These are phyloP conservation scores for Leucocoprinus sp. DNA, from an alignment of 768 basidiomycete species.

Conservation along the genomic window DNA sequence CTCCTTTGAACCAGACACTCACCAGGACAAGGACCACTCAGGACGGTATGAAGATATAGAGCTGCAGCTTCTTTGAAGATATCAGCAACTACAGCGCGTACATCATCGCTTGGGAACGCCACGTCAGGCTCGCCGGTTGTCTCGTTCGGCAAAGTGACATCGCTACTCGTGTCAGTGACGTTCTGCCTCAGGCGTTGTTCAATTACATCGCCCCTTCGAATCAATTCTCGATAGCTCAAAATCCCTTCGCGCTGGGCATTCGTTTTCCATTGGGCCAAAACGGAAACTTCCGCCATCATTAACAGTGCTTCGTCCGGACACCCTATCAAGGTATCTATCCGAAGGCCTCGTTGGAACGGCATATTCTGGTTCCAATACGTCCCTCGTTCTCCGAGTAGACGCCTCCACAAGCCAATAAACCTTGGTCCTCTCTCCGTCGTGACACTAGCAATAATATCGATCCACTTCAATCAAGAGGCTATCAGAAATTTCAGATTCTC, in stretches of 20 bases:
- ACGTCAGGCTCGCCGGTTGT: slow-evolving; percentile 23
- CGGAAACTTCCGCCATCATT: slow-evolving; percentile 67
- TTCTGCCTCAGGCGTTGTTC: slow-evolving; percentile 54
- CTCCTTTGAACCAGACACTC: slow-evolving; percentile 16
- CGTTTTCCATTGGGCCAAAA: slow-evolving; percentile 68
- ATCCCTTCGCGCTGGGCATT: slow-evolving; percentile 54
- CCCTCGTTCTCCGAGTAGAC: slow-evolving; percentile 40
- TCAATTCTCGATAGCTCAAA: slow-evolving; percentile 67
- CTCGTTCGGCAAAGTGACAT: slow-evolving; percentile 23
- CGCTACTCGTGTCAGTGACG: slow-evolving; percentile 25
- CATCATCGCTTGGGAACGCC: slow-evolving; percentile 31
- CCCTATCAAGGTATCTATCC: slow-evolving; percentile 64
- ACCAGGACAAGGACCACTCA: slow-evolving; percentile 68
- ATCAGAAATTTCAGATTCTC: slow-evolving; percentile 10
- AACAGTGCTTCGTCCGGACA: slow-evolving; percentile 76
- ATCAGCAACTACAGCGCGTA: slow-evolving; percentile 38
- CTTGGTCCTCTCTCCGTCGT: slow-evolving; percentile 54
- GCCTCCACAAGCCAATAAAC: slow-evolving; percentile 58
- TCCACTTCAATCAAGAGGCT: slow-evolving; percentile 42
- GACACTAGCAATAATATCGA: slow-evolving; percentile 67
- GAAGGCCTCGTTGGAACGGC: slow-evolving; percentile 31
- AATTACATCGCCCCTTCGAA: slow-evolving; percentile 63
- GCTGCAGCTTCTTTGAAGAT: slow-evolving; percentile 61
- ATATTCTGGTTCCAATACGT: slow-evolving; percentile 23
- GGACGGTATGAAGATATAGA: slow-evolving; percentile 62